Percentiles rank a stretch among this genome's conserved stretches.
These are phyloP conservation scores for Boletellus ananas DNA, from an alignment of 768 basidiomycete genomes.

Conservation along the genomic window DNA sequence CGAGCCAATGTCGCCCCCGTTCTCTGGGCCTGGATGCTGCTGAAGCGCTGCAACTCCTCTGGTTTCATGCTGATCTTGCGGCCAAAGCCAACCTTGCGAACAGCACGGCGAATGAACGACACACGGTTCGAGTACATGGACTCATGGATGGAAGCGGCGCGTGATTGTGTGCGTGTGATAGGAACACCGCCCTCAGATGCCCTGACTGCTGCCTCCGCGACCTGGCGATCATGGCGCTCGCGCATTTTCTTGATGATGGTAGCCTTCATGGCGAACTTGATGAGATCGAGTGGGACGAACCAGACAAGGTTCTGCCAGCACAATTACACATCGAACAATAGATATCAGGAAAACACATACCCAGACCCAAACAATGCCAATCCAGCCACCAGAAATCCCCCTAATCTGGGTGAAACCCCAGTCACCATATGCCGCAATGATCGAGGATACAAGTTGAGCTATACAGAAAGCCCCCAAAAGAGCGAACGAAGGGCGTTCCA, in stretches of 20 bases:
- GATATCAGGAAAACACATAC: constrained; percentile 42
- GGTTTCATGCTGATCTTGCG: constrained; percentile 76
- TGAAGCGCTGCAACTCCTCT: constrained; percentile 83
- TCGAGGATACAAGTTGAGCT: constrained; percentile 91
- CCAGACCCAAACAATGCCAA: constrained; percentile 97
- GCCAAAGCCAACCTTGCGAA: constrained; percentile 85
- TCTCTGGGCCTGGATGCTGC: constrained; percentile 77
- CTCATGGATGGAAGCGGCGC: constrained; percentile 86
- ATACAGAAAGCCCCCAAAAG: constrained; percentile 88
- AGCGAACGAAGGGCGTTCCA: constrained; percentile 89
- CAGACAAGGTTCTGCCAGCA: constrained; percentile 77
- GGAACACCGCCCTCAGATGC: constrained; percentile 48
- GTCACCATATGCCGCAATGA: constrained; percentile 91
- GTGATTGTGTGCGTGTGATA: constrained; percentile 83
- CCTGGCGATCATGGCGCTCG: constrained; percentile 47
- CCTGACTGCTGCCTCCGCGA: constrained; percentile 36
- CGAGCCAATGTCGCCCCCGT: constrained; percentile 76
- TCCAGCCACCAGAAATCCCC: constrained; percentile 86
- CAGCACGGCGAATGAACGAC: constrained; percentile 85
- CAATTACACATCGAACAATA: constrained; percentile 8
- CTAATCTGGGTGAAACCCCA: constrained; percentile 91
- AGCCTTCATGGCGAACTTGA: constrained; percentile 96
- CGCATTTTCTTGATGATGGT: constrained; percentile 86
- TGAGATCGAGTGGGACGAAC: constrained; percentile 93
- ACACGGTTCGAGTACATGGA: constrained; percentile 95